Evolutionary conservation across 352 stramenopile genomes (phyloP), one percentile per base, ranked within the genome.

Genomic region (Phytopythium mirpurense): DNA sequence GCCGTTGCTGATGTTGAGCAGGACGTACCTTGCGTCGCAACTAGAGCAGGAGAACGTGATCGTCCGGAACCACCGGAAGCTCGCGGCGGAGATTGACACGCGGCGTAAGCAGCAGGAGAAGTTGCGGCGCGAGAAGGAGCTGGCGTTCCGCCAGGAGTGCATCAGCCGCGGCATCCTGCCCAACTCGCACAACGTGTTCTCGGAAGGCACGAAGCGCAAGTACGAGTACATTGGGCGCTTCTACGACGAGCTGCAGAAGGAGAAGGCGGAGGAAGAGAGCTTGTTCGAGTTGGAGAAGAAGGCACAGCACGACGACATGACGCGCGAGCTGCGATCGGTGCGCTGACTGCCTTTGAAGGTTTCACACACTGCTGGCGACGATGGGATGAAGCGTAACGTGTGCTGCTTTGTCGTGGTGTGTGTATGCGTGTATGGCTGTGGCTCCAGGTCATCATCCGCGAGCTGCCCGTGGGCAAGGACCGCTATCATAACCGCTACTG

Each of bases 401-500:
- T n/a, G n/a, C n/a, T n/a, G n/a, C n/a, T n/a, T n/a, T n/a, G n/a
- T n/a, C n/a, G n/a, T n/a, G n/a, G n/a, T n/a, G n/a, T n/a, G 18
- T 32, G 29, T 5, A 32, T 32, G 29, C 29, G 2, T 21, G 32
- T 15, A 15, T 36, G 32, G 7, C 2, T 36, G 11, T 36, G 32
- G 5, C 7, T 32, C 19, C 23, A 78, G 63, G 51, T 90, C 42
- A 72, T 85, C 49, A 83, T 93, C 49, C 78, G 83, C 21, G 77
- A 86, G 35, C 62, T 74, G 23, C 78, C 80, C 9, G 49, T 93
- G 26, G 83, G 83, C 51, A 81, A 60, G 56, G 83, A 93, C 50
- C 70, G 83, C 31, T 90, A 74, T 27, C 79, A 89, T 63, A 89
- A 89, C 51, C 72, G 72, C 10, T 93, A 93, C 51, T 93, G 73